phyloP scores from a whole-genome alignment of 345 rosid genomes.

The Brassica incana region DNA sequence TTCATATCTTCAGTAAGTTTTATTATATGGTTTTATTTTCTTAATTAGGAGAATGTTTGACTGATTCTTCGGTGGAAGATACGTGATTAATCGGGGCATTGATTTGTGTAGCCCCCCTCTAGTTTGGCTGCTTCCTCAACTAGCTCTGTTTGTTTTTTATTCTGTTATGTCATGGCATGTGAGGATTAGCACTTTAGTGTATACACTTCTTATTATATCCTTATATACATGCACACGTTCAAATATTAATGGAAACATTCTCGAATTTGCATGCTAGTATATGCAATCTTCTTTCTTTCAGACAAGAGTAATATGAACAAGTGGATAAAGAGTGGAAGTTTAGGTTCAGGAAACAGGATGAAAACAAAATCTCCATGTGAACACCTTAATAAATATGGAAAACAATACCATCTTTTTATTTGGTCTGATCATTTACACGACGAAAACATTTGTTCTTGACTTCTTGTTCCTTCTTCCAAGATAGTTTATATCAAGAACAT shows the following conservation, averaged over 20 bases:
- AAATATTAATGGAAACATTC: not conserved
- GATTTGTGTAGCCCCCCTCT: slow-evolving; percentile 40
- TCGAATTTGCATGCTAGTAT: not conserved
- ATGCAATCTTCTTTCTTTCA: not conserved
- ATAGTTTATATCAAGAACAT: too few relatives aligned
- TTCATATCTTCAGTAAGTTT: not conserved
- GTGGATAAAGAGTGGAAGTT: not conserved
- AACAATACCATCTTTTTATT: slow-evolving; percentile 18
- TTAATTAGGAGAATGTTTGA: slow-evolving; percentile 35
- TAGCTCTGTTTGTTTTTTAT: slow-evolving; percentile 20
- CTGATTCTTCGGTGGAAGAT: slow-evolving; percentile 36
- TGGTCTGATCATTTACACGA: not conserved
- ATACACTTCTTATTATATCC: not conserved
- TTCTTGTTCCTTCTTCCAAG: too few relatives aligned
- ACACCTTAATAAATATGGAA: not conserved
- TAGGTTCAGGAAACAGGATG: not conserved
- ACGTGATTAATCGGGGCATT: slow-evolving; percentile 30
- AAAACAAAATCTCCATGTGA: slow-evolving; percentile 29
- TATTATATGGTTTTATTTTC: too few relatives aligned
- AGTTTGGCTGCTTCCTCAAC: slow-evolving; percentile 38
- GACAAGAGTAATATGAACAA: slow-evolving; percentile 17
- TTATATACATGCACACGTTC: not conserved
- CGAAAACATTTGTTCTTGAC: too few relatives aligned
- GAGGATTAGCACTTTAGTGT: slow-evolving; percentile 16
- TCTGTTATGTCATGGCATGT: slow-evolving; percentile 29